Base-by-base conservation (phyloP, 345 rosid genomes). In the Linum trigynum region DNA sequence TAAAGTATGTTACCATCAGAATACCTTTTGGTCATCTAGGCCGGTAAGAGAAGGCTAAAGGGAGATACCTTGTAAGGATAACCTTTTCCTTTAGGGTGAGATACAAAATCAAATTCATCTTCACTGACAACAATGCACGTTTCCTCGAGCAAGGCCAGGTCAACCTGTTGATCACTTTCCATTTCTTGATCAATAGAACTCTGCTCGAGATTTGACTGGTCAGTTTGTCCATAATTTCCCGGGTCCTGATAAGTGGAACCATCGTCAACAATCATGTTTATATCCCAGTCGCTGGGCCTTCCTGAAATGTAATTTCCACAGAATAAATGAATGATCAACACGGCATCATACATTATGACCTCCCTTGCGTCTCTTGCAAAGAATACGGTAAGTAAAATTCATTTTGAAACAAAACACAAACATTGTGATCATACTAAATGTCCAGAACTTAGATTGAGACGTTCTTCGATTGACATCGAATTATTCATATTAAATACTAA, bases 41-140 rank as follows among this genome's bases (percentile, higher is more conserved):
- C 35, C 60, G 62, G 59, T 35, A 37, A 11, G 45, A 1, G 39
- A 15, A 32, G 38, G 35, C 4, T 4, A 6, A 48, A 15, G 14
- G 16, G 69, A 39, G 11, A 65, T 72, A 86, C 97, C 88, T 83
- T 85, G 79, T 82, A 88, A 50, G 85, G 75, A 71, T 71, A 81
- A 70, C 62, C 72, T 75, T 85, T 85, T 68, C 69, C 76, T 63
- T 68, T 69, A 63, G 17, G 68, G 55, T 57, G 65, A 72, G 76
- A 69, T 68, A 69, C 61, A 56, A 76, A 71, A 41, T 63, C 79
- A 17, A 77, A 58, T 42, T 83, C 94, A 75, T 78, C 85, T 65
- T 72, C 73, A 53, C 74, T 76, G 41, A 88, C 86, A 53, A 88
- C 37, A 53, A 91, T 69, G 75, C 96, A 91, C 39, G 83, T 79